phyloP scores from a whole-genome alignment of 768 basidiomycete genomes.

The Cyclocybe aegerita region DNA sequence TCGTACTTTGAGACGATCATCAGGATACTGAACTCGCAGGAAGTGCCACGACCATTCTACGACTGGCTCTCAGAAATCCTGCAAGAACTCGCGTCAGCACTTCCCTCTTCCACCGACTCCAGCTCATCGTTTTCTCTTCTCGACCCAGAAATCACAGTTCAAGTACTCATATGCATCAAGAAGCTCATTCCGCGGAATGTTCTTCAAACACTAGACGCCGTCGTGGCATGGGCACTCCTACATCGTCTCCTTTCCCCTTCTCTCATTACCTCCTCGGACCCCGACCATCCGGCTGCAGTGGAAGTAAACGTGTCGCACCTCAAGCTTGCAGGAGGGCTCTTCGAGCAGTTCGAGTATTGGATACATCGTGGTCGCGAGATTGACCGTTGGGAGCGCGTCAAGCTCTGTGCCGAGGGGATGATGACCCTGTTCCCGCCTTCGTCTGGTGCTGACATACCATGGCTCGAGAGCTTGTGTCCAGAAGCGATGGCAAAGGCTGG shows the following conservation, averaged over 20 bases:
- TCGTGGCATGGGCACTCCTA: slow-evolving; percentile 27
- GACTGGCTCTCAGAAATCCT: slow-evolving; percentile 30
- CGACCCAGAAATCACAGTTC: slow-evolving; percentile 22
- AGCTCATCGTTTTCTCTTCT: slow-evolving; percentile 3
- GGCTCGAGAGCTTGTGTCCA: slow-evolving; percentile 15
- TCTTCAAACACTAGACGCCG: slow-evolving; percentile 24
- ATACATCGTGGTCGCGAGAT: slow-evolving; percentile 18
- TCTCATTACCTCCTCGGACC: slow-evolving; percentile 8
- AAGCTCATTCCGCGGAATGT: slow-evolving; percentile 20
- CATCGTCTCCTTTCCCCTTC: slow-evolving; percentile 22
- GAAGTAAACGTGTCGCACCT: slow-evolving; percentile 17
- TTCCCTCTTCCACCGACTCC: slow-evolving; percentile 5
- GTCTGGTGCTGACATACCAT: slow-evolving; percentile 8
- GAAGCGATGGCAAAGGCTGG: slow-evolving; percentile 18
- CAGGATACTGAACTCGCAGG: slow-evolving; percentile 29
- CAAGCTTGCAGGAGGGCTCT: slow-evolving; percentile 22
- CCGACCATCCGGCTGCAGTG: slow-evolving; percentile 1
- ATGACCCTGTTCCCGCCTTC: slow-evolving; percentile 24
- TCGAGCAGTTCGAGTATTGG: slow-evolving; percentile 26
- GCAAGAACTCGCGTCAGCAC: slow-evolving; percentile 20
- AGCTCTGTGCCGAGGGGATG: slow-evolving; percentile 29
- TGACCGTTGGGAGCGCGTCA: slow-evolving; percentile 25
- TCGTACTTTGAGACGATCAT: slow-evolving; percentile 27
- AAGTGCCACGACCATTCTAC: slow-evolving; percentile 28
- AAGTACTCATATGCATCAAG: slow-evolving; percentile 26